Evolutionary conservation across 2,329 filamentous ascomycete species (phyloP), one percentile per base, ranked within the genome.

Genomic region (Sclerotinia glacialis): DNA sequence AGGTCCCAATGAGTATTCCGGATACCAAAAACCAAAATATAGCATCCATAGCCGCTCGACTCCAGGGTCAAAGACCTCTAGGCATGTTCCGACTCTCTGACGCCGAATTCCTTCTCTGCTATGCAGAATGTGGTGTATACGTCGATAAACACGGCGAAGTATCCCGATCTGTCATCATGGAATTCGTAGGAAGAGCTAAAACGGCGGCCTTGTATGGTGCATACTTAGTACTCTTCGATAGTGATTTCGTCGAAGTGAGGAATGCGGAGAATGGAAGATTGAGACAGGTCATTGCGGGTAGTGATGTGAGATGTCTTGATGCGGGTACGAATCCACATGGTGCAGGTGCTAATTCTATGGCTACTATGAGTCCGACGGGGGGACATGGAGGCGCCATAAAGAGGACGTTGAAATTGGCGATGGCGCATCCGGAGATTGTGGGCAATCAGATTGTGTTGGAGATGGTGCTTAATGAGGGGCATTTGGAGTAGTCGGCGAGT

Each of bases 111-210:
- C 82, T 99, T 34, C 87, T 97, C 59, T 92, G 91, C 47, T 99
- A 98, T 77, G 91, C 96, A 78, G 93, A 97, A 78, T 98, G 94
- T 73, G 95, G 93, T 23, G 93, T 99, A 11, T 99, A 98, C 75
- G 91, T 98, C 76, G 96, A 99, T 81, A 97, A 98, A 79, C 93
- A 98, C 78, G 95, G 95, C 71, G 95, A 99, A 69, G 92, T 99
- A 37, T 94, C 89, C 49, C 90, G 96, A 55, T 92, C 90, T 37
- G 92, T 98, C 67, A 93, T 98, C 74, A 97, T 99, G 93, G 93
- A 98, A 76, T 99, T 98, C 77, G 95, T 96, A n/a, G 95, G 95
- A 71, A 94, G 86, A 77, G 95, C 95, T 1, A 89, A 89, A 69
- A 87, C 88, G 16, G 93, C 93, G 2, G 95, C 93, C 69, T 89